Evolutionary conservation across 306 rosid species (phyloP), one percentile per base, ranked within the genome.

Genomic region (Vigna nakashimae): DNA sequence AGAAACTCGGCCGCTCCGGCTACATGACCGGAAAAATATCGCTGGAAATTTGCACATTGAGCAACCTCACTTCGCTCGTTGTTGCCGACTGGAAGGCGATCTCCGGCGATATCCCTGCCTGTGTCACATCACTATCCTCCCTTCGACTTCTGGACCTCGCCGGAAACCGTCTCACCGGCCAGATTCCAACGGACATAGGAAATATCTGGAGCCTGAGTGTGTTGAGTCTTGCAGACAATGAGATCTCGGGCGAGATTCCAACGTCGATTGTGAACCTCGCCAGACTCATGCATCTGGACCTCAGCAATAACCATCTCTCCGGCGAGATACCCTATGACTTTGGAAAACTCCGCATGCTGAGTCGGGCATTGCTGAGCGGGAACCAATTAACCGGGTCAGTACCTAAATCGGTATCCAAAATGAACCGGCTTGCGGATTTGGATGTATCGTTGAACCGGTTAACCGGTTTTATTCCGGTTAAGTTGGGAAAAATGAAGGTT

Each of bases 1-100:
- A 52, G 30, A 92, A 87, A 51, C 65, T 88, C 7, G 86, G 89
- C 2, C 85, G 91, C 40, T 46, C 91, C 18, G 97, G 98, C 3
- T 80, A 72, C 84, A 92, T 92, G 92, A 88, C 89, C 7, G 98
- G 98, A 4, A 74, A 83, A 1, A 88, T 95, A 73, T 84, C 98
- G 40, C 91, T 91, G 34, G 89, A 89, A 82, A 83, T 95, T 66
- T 95, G 98, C 76, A 78, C 32, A 46, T 90, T 92, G 7, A 78
- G 78, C 50, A 53, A 68, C 20, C 97, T 95, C 50, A 82, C 91
- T 13, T 87, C 82, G 18, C 79, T 95, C 34, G 8, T 92, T 9
- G 9, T 95, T 4, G 93, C 98, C 0, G 98, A 92, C 84, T 95
- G 98, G 98, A 95, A 92, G 74, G 91, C 89, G 2, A 74, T 95